phyloP scores from a whole-genome alignment of 1,284 basidiomycete genomes.

The Cutaneotrichosporon cavernicola region DNA sequence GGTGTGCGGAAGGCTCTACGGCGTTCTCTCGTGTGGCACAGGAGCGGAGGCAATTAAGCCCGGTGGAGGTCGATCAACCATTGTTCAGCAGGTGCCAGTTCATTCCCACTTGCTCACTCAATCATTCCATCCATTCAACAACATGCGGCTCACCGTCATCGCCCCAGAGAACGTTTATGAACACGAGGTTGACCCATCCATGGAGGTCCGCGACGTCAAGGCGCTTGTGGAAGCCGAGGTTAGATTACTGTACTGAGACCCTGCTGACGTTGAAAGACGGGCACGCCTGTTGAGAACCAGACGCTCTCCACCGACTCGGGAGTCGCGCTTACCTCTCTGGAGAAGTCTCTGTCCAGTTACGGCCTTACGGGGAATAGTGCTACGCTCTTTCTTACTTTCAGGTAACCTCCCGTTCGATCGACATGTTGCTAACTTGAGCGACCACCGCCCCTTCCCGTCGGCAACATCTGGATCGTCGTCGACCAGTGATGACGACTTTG shows the following conservation, averaged over 20 bases:
- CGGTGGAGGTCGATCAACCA: slow-evolving; percentile 19
- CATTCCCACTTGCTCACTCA: neutral
- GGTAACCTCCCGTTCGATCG: slow-evolving; percentile 43
- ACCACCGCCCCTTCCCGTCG: slow-evolving; percentile 65
- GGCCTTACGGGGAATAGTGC: slow-evolving; percentile 37
- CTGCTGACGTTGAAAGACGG: slow-evolving; percentile 31
- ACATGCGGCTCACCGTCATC: slow-evolving; percentile 76
- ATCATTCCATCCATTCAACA: slow-evolving; percentile 15
- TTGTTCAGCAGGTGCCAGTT: neutral
- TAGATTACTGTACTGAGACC: slow-evolving; percentile 29
- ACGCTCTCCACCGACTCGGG: slow-evolving; percentile 45
- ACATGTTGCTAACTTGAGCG: neutral
- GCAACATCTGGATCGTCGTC: neutral
- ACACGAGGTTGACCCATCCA: slow-evolving; percentile 79
- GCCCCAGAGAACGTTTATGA: slow-evolving; percentile 72
- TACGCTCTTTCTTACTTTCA: slow-evolving; percentile 46
- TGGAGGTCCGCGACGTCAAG: slow-evolving; percentile 85
- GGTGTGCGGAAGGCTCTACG: neutral
- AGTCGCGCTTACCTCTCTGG: slow-evolving; percentile 32
- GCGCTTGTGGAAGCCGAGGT: slow-evolving; percentile 88
- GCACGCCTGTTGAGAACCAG: slow-evolving; percentile 29
- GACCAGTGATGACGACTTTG: slow-evolving; percentile 69
- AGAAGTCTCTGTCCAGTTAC: slow-evolving; percentile 41
- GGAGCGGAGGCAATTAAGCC: neutral
- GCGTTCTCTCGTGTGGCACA: slow-evolving; percentile 6